Evolutionary conservation across 176 grass and related monocot species (phyloP).

Genomic region (Phragmites australis): DNA sequence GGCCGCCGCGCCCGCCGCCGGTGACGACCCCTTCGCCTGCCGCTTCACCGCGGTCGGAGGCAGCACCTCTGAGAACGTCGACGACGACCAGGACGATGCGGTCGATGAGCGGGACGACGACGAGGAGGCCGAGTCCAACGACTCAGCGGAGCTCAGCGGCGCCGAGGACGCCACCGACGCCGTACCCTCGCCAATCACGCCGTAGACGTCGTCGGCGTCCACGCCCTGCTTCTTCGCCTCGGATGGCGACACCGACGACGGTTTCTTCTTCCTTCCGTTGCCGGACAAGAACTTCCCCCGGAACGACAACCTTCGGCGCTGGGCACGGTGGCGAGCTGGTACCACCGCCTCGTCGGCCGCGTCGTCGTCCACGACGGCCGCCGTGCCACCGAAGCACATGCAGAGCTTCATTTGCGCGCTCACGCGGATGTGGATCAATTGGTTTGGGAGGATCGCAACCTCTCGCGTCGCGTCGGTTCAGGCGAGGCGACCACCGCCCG

Average conservation of each 20-base stretch:
- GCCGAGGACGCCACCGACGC: constrained; percentile 22
- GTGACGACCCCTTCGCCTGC: neutral
- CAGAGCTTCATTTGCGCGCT: neutral
- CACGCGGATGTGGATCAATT: neutral
- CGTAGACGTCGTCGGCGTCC: neutral
- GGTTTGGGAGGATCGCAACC: neutral
- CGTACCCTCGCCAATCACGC: neutral
- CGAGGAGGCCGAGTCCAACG: neutral
- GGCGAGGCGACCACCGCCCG: neutral
- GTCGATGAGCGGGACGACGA: neutral
- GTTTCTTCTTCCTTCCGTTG: neutral
- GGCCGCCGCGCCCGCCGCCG: constrained; percentile 16
- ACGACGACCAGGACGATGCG: neutral
- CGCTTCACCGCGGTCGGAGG: neutral
- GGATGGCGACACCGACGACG: neutral
- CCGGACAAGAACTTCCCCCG: neutral
- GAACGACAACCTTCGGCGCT: neutral
- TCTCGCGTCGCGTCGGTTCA: neutral
- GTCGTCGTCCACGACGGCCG: constrained; percentile 14
- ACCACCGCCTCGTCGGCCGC: neutral
- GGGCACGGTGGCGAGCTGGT: neutral
- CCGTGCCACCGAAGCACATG: constrained; percentile 38
- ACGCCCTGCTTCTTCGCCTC: neutral
- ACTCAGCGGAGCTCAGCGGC: constrained; percentile 8
- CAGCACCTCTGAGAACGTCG: neutral